Evolutionary conservation across 345 rosid species (phyloP), one percentile per base, ranked within the genome.

Genomic region (Moringa oleifera): DNA sequence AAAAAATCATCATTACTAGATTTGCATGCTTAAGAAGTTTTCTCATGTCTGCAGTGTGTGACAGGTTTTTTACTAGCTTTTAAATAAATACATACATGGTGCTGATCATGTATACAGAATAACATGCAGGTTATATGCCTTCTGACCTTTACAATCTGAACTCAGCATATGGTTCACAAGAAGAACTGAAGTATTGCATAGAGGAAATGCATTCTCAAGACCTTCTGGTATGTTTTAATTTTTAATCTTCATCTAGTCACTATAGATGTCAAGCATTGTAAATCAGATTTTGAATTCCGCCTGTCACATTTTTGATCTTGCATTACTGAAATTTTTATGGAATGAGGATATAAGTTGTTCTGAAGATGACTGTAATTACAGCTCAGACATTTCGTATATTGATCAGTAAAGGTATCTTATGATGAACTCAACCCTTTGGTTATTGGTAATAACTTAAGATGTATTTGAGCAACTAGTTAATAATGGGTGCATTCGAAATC

Each of bases 111-210:
- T 47, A 12, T 2, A 47, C 28, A 37, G 41, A 58, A 58, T 50
- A 68, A 65, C 58, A 57, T 64, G 66, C 71, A 79, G 85, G 85
- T 63, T 80, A 80, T 65, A 74, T 80, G 85, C 85, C 85, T 31
- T 77, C 79, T 20, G 81, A 80, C 59, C 85, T 80, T 62, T 80
- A 80, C 79, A 80, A 80, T 70, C 67, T 77, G 81, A 74, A 80
- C 73, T 77, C 81, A 6, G 74, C 79, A 20, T 77, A 80, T 59
- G 83, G 83, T 58, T 53, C 83, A 62, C 46, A 47, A 31, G 83
- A 79, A 55, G 80, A 79, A 60, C 74, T 79, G 57, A 79, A 79
- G 66, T 28, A 71, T 51, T 79, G 80, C 18, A 73, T 79, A 61
- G 64, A 79, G 69, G 80, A 79, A 65, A 51, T 79, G 80, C 80